These are phyloP conservation scores for Tephrocybe sp. DNA, from an alignment of 768 basidiomycete species.

Conservation along the genomic window DNA sequence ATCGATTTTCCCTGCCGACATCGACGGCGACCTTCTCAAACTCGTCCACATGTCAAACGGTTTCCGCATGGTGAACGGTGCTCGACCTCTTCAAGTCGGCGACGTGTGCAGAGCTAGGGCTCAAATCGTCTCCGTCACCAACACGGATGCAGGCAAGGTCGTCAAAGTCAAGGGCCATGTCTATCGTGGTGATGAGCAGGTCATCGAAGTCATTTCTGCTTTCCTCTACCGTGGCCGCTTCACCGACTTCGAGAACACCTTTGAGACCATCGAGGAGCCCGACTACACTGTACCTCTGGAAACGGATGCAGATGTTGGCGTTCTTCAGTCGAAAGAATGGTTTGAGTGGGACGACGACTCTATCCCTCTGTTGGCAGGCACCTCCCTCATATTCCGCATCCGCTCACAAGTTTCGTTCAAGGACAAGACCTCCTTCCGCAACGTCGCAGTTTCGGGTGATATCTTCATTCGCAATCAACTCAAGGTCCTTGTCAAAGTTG, in stretches of 20 bases:
- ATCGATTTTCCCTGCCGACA: conserved; percentile 88
- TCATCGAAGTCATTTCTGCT: conserved; percentile 91
- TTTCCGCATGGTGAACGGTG: conserved; percentile 84
- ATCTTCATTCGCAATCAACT: conserved; percentile 87
- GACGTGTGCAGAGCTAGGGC: conserved; percentile 91
- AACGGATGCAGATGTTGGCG: conserved; percentile 80
- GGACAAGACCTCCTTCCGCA: conserved; percentile 81
- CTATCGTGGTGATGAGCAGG: conserved; percentile 68
- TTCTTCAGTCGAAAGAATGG: conserved; percentile 96
- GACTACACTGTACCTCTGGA: conserved; percentile 79
- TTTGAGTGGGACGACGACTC: conserved; percentile 91
- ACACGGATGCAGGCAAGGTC: conserved; percentile 88
- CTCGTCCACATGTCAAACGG: conserved; percentile 97
- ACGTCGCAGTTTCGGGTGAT: conserved; percentile 79
- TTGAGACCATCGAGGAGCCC: conserved; percentile 87
- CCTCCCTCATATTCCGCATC: conserved; percentile 85
- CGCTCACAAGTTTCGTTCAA: conserved; percentile 88
- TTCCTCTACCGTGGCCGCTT: conserved; percentile 98
- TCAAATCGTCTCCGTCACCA: conserved; percentile 84
- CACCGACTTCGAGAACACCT: conserved; percentile 92
- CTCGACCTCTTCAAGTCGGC: conserved; percentile 73
- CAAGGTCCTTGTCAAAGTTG: conserved; percentile 87
- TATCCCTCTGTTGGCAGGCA: conserved; percentile 74
- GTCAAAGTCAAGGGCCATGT: conserved; percentile 89
- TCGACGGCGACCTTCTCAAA: conserved; percentile 94